phyloP scores from a whole-genome alignment of 108 stramenopile genomes.

The Stephanodiscus triporus region DNA sequence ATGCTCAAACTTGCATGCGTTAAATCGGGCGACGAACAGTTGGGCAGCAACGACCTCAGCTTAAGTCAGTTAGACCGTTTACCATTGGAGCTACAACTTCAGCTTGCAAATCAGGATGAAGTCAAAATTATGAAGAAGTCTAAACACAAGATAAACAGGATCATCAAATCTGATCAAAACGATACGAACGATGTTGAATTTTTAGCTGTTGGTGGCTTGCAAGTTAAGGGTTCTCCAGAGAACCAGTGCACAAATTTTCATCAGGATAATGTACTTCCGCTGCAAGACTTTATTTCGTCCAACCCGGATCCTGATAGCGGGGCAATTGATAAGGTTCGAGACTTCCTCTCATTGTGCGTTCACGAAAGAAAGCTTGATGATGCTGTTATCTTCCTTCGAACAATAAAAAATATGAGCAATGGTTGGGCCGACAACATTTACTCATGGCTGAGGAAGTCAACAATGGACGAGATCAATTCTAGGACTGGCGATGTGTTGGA shows the following conservation, averaged over 20 bases:
- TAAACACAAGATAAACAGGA: slow-evolving; percentile 2
- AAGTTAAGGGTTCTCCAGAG: not conserved
- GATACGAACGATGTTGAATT: slow-evolving; percentile 2
- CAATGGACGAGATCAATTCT: slow-evolving; percentile 27
- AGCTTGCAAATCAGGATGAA: slow-evolving; percentile 70
- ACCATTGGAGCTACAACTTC: slow-evolving; percentile 75
- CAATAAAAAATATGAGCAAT: slow-evolving; percentile 55
- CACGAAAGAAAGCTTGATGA: slow-evolving; percentile 58
- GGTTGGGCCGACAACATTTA: slow-evolving; percentile 51
- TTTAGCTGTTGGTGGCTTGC: not conserved
- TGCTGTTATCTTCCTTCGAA: slow-evolving; percentile 50
- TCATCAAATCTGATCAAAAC: slow-evolving; percentile 6
- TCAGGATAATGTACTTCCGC: slow-evolving; percentile 63
- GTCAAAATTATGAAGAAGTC: slow-evolving; percentile 22
- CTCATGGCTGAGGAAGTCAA: slow-evolving; percentile 12
- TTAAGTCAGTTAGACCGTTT: slow-evolving; percentile 64
- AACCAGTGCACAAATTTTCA: slow-evolving; percentile 31
- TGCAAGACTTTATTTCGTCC: slow-evolving; percentile 59
- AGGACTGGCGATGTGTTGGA: slow-evolving; percentile 19
- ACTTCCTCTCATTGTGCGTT: slow-evolving; percentile 57
- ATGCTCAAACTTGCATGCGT: slow-evolving; percentile 75
- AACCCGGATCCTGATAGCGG: slow-evolving; percentile 34
- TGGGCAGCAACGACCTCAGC: slow-evolving; percentile 40
- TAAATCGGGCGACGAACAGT: slow-evolving; percentile 56
- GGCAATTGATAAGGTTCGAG: slow-evolving; percentile 38